These are phyloP conservation scores for Naegleria fowleri DNA, from an alignment of 208 protist genomes.

Conservation along the genomic window DNA sequence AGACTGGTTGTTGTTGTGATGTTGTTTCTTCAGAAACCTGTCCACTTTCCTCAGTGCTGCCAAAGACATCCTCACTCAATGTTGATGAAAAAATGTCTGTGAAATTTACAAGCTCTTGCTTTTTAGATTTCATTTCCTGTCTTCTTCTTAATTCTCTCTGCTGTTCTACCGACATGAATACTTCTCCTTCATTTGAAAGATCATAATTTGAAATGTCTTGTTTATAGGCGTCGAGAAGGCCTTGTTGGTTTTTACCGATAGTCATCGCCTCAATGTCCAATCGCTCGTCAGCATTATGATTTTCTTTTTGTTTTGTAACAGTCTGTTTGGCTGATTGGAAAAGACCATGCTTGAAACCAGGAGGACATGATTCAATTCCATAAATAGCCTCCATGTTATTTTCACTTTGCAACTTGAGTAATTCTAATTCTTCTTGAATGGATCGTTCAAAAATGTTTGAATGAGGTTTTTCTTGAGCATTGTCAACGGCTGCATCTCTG, in stretches of 20 bases:
- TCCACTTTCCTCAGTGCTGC: background rate
- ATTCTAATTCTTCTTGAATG: background rate
- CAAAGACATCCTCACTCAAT: background rate
- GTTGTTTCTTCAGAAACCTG: background rate
- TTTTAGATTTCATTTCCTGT: background rate
- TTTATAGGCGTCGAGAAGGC: background rate
- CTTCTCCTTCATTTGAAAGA: background rate
- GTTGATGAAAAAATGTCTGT: background rate
- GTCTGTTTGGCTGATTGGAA: background rate
- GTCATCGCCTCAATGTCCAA: background rate
- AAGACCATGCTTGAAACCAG: background rate
- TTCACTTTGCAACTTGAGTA: background rate
- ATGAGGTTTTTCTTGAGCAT: background rate
- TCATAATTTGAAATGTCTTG: background rate
- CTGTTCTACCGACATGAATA: background rate
- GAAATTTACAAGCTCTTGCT: background rate
- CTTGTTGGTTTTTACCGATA: constrained; percentile 13
- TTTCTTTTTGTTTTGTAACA: background rate
- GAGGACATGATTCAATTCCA: background rate
- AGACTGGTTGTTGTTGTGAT: background rate
- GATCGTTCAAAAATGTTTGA: background rate
- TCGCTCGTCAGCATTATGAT: background rate
- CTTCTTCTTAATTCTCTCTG: background rate
- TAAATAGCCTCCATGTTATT: background rate
- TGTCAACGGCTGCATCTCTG: background rate